Evolutionary conservation across 169 alveolate species (phyloP), one percentile per base, ranked within the genome.

Genomic region (Cyclospora cayetanensis): DNA sequence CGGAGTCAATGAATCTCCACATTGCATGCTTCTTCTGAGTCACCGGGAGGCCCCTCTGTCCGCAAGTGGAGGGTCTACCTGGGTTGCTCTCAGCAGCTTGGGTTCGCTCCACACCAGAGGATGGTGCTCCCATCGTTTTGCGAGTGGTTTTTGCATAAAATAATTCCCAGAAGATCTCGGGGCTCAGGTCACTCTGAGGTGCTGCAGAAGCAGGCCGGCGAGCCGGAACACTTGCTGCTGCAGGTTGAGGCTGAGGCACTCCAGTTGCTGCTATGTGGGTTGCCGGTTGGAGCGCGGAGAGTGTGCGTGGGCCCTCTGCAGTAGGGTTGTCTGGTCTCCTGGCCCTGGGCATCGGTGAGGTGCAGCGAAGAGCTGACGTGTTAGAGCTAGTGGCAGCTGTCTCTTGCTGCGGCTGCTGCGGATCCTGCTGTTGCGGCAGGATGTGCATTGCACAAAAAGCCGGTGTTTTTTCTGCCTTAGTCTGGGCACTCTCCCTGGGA

Each of bases 201-300:
- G 68, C 46, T 25, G 87, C 87, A 46, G 87, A 77, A 42, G 87
- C 65, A 9, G 87, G 87, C 46, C 87, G 87, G 34, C 70, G 41
- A n/a, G n/a, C 87, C 70, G 39, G 63, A 43, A 43, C 68, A 3
- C 70, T 68, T 25, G 87, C 34, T 9, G 83, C 77, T n/a, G 77
- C 77, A 1, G 77, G 43, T 55, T 25, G 3, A 22, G 70, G 3
- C 25, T 25, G 70, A 22, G 3, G 25, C 25, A 31, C 4, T 55
- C 3, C 35, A 34, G 60, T 37, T 70, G 83, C 83, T 39, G 34
- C 83, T 37, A 35, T 18, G 2, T 18, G n/a, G 43, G 43, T 11
- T 9, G 77, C 43, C 15, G 43, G n/a, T n/a, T 3, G n/a, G n/a
- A n/a, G n/a, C 12, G 7, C 37, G 37, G 82, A 70, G 29, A 70